Base-by-base conservation (phyloP, 192 early-diverging fungal genomes). In the Coemansia sp. region DNA sequence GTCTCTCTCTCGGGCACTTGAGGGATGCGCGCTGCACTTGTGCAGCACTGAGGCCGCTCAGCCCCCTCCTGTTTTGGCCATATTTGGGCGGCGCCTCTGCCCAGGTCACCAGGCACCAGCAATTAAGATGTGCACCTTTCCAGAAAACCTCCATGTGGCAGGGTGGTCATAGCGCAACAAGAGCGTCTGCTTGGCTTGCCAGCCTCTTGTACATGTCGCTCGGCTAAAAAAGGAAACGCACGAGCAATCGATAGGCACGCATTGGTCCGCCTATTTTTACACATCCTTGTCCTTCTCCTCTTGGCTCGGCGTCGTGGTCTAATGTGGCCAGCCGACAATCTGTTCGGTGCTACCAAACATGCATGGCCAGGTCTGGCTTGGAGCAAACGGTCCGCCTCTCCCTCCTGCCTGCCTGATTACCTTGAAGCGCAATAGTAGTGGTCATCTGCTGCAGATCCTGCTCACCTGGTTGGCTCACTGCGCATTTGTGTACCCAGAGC, bases 81-180 rank as follows among this genome's bases (percentile, higher is more conserved):
- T 50, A 15, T 50, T 24, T 50, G 46, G 24, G 46, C 46, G 27
- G 46, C 19, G 27, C 24, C 24, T 26, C 11, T 29, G 46, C 7
- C 21, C 12, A 24, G 38, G 46, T 50, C 22, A 50, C 46, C 46
- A 27, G 46, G 24, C 11, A 32, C 3, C 29, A 32, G 46, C 46
- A 50, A 50, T 50, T 50, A 50, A 50, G 46, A 27, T 22, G 14
- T 22, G 24, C 22, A 22, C 24, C 44, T 9, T 46, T 50, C 26
- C 46, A 15, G 46, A 50, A 50, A 50, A 50, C 46, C 46, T 50
- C 46, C 46, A 50, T 50, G 46, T 50, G 46, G 46, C 15, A 15
- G 26, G 46, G 46, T 50, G 46, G 46, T 50, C 46, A 50, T 50
- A 50, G 46, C 46, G 46, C 46, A 50, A 50, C 46, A 50, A 2